Evolutionary conservation across 345 rosid genomes (phyloP).

Genomic region (Passiflora organensis): DNA sequence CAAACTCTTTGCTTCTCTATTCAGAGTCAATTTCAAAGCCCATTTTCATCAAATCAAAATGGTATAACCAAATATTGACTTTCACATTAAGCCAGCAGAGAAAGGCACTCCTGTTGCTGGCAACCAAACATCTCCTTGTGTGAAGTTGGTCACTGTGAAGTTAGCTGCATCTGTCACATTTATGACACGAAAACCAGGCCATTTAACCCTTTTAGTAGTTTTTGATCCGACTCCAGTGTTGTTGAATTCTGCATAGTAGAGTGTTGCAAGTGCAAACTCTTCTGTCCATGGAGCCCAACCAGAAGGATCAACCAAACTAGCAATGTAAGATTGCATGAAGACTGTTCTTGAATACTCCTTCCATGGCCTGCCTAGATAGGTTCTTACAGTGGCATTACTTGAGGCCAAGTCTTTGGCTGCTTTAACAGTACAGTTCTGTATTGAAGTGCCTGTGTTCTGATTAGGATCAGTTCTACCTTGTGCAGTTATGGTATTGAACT

Average conservation of each 20-base stretch:
- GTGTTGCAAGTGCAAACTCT: neutral
- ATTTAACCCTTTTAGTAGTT: slow-evolving; percentile 3
- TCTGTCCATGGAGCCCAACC: slow-evolving; percentile 15
- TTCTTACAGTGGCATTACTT: neutral
- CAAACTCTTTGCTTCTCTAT: neutral
- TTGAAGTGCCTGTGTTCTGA: slow-evolving; percentile 15
- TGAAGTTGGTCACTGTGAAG: neutral
- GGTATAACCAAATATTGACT: neutral
- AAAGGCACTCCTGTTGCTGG: neutral
- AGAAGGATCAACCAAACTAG: slow-evolving; percentile 1
- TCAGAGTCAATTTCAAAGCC: neutral
- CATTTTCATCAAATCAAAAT: neutral
- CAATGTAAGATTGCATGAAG: slow-evolving; percentile 3
- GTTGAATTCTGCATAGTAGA: slow-evolving; percentile 11
- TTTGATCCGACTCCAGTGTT: slow-evolving; percentile 13
- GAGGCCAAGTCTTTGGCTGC: slow-evolving; percentile 15
- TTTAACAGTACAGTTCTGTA: slow-evolving; percentile 17
- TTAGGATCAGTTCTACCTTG: slow-evolving; percentile 20
- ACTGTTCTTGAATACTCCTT: slow-evolving; percentile 12
- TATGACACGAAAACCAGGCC: slow-evolving; percentile 9
- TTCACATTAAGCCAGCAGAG: neutral
- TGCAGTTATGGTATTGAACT: slow-evolving; percentile 21
- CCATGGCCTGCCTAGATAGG: slow-evolving; percentile 30
- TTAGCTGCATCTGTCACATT: neutral
- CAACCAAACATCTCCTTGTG: neutral